phyloP scores from a whole-genome alignment of 345 rosid genomes.

The Anacardium occidentale region DNA sequence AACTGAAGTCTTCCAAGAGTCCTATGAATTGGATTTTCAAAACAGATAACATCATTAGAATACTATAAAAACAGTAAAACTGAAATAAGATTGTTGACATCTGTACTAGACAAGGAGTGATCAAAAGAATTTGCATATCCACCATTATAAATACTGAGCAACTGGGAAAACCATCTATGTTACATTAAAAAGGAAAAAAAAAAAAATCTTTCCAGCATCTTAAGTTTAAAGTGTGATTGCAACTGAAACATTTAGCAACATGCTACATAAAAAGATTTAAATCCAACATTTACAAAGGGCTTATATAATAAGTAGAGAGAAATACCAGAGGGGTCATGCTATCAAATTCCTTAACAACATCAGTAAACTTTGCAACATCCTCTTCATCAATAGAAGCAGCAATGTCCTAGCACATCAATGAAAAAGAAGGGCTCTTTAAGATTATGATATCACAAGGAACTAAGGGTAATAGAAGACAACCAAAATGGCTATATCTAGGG shows the following conservation, averaged over 20 bases:
- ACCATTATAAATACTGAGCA: background rate
- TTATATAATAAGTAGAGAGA: background rate
- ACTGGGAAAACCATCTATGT: background rate
- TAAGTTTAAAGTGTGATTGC: background rate
- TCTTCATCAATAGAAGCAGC: slow-evolving; percentile 92
- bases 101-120: background rate
- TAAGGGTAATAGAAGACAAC: background rate
- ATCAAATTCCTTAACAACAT: slow-evolving; percentile 90
- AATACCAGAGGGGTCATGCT: slow-evolving; percentile 96
- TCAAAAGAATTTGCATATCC: background rate
- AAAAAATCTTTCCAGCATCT: background rate
- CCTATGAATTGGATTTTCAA: slow-evolving; percentile 38
- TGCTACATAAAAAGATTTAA: background rate
- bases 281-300: background rate
- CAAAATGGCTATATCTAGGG: background rate
- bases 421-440: slow-evolving; percentile 8
- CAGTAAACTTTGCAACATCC: slow-evolving; percentile 85
- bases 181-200: too few relatives aligned
- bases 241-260: background rate
- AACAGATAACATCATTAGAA: background rate
- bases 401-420: slow-evolving; percentile 54
- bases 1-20: slow-evolving; percentile 99
- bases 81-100: background rate
- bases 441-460: background rate
- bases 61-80: background rate